Evolutionary conservation across 2,329 filamentous ascomycete genomes (phyloP), one percentile per base, ranked within the genome.

Genomic region (Periconia sp.): DNA sequence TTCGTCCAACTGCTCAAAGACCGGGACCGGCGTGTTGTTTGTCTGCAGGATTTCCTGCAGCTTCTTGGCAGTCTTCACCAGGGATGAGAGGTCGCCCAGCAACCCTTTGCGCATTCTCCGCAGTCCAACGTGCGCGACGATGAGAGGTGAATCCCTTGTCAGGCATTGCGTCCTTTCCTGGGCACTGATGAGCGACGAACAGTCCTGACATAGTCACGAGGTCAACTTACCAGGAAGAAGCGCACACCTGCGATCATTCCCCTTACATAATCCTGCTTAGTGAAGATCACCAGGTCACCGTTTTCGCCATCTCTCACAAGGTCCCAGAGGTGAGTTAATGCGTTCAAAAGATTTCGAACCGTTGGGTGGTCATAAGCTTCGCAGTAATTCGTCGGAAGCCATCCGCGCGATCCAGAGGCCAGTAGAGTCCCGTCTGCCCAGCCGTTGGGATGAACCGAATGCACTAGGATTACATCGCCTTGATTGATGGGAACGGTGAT

Each of bases 361-460:
- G 91, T 85, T 16, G 90, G 83, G 32, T 92, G 90, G 55, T 96
- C 89, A 68, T 96, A 99, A 8, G 89, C 82, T 66, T 96, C 92
- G 75, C 94, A 99, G 69, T 97, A 99, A 71, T 99, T 99, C 7
- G 94, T 99, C 3, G 94, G 94, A 47, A 99, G 77, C 94, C 94
- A 99, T 50, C 94, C 94, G 56, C 94, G 82, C 36, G 88, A 87
- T 18, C 92, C 92, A 3, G 91, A 89, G 17, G 87, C 81, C 48
- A 99, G 74, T 28, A 96, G 77, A 1, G 94, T 99, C 37, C 94
- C 94, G 69, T 99, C 94, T 22, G 94, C 94, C 94, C 94, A 99
- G 57, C 94, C 94, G 74, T 97, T 99, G 48, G 90, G 94, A 71
- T 99, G 94, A 55, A 97, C 89, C 4, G 94, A 96, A 70, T 99